Evolutionary conservation across 2,329 filamentous ascomycete species (phyloP).

Genomic region (Trichoderma polysporum): DNA sequence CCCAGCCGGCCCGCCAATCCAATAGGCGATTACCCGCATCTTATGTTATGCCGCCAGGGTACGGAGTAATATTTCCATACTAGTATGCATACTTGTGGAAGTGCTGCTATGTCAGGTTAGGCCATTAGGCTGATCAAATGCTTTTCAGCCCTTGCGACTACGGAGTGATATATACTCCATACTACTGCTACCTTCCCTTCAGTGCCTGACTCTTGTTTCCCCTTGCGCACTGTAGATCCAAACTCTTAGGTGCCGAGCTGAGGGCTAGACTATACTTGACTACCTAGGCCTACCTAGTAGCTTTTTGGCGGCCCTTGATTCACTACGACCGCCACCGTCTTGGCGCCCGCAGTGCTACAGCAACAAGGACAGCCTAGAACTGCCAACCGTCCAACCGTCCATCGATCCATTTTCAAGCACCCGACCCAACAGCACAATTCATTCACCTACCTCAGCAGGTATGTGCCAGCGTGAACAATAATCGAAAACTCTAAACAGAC

Average conservation of each 20-base stretch:
- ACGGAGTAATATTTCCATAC: too few relatives aligned
- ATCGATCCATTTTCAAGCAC: neutral
- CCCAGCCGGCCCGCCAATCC: neutral
- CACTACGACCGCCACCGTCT: too few relatives aligned
- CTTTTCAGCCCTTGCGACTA: neutral
- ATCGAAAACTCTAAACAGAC: neutral
- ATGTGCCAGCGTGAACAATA: neutral
- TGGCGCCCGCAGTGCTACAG: neutral
- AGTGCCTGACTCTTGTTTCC: too few relatives aligned
- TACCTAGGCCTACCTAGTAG: neutral
- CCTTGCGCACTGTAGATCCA: too few relatives aligned
- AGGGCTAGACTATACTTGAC: neutral
- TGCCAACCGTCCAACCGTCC: too few relatives aligned
- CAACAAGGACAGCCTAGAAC: neutral
- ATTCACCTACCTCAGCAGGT: neutral
- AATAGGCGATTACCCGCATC: neutral
- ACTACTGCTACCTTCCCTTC: too few relatives aligned
- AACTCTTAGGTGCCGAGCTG: neutral
- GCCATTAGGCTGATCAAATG: neutral
- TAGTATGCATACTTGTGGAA: too few relatives aligned
- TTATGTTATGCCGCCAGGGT: neutral
- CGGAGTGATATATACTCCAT: too few relatives aligned
- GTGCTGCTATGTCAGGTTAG: neutral
- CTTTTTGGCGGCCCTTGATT: neutral
- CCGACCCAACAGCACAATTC: neutral